phyloP scores from a whole-genome alignment of 129 eudicot genomes.

The Chrysanthemum makinoi region DNA sequence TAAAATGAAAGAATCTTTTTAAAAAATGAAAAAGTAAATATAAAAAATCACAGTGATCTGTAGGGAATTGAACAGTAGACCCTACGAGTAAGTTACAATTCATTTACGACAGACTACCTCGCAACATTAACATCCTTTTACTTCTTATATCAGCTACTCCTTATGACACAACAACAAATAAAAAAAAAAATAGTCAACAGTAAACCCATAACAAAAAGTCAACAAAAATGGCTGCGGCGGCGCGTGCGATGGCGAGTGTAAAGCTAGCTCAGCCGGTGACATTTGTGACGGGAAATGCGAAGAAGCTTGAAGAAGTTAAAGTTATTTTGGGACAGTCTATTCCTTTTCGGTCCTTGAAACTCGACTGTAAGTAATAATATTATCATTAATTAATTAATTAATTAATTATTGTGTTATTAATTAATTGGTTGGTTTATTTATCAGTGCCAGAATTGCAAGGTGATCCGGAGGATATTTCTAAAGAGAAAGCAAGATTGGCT shows the following conservation, averaged over 20 bases:
- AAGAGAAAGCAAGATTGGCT: conserved; percentile 87
- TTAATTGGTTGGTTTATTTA: not conserved
- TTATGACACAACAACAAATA: too few relatives aligned
- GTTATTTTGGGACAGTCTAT: conserved; percentile 73
- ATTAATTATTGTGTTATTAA: not conserved
- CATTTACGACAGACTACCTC: too few relatives aligned
- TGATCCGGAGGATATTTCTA: conserved; percentile 85
- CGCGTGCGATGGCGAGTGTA: conserved; percentile 30
- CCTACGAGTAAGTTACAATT: too few relatives aligned
- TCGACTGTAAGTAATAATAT: conserved; percentile 49
- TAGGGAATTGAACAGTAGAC: too few relatives aligned
- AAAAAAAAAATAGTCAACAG: too few relatives aligned
- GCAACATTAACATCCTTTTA: too few relatives aligned
- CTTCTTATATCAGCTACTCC: too few relatives aligned
- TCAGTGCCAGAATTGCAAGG: conserved; percentile 91
- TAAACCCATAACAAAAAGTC: too few relatives aligned
- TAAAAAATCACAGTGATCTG: too few relatives aligned
- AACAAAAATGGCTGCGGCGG: conserved; percentile 21
- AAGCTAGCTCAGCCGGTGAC: conserved; percentile 64
- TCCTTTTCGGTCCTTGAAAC: conserved; percentile 84
- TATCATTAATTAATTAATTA: not conserved
- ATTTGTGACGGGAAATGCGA: conserved; percentile 83
- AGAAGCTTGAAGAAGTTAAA: conserved; percentile 88
- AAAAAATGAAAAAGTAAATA: too few relatives aligned
- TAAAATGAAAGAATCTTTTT: too few relatives aligned